Percentiles rank a stretch among this genome's conserved stretches.
phyloP scores from a whole-genome alignment of 1,284 basidiomycete species.

The Rhodofomes roseus region DNA sequence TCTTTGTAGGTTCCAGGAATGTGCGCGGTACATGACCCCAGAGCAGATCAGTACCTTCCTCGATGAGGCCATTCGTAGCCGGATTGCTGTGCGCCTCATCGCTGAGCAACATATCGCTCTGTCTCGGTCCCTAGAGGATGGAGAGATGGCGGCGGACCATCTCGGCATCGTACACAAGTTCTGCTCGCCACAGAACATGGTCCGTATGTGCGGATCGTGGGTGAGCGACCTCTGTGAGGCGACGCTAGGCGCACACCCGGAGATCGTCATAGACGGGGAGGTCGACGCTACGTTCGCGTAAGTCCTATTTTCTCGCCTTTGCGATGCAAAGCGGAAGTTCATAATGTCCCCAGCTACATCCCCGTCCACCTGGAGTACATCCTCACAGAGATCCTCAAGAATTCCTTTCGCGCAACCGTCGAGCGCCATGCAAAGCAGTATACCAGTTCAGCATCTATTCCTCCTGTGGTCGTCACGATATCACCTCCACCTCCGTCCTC shows the following conservation, averaged over 20 bases:
- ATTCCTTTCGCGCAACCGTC: conserved; percentile 87
- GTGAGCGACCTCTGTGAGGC: conserved; percentile 83
- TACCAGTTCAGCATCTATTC: conserved; percentile 35
- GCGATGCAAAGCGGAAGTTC: not conserved
- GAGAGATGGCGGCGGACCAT: conserved; percentile 30
- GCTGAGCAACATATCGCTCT: conserved; percentile 91
- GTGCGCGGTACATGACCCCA: conserved; percentile 77
- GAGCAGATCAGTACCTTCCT: conserved; percentile 76
- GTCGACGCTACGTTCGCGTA: conserved; percentile 74
- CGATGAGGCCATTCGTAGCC: conserved; percentile 81
- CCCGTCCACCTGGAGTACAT: conserved; percentile 90
- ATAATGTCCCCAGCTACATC: conserved; percentile 72
- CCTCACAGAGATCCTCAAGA: conserved; percentile 84
- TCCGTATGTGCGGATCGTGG: conserved; percentile 75
- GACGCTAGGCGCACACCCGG: conserved; percentile 74
- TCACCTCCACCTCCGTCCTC: conserved; percentile 43
- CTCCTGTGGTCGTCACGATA: conserved; percentile 73
- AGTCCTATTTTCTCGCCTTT: conserved; percentile 27
- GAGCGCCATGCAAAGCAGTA: conserved; percentile 58
- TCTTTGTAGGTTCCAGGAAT: conserved; percentile 78
- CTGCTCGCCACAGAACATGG: conserved; percentile 69
- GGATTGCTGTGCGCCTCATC: conserved; percentile 86
- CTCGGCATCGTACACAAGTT: conserved; percentile 68
- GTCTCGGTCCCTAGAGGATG: conserved; percentile 53
- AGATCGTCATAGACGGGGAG: conserved; percentile 66